These are phyloP conservation scores for Porphyridium purpureum DNA, from an alignment of 23 red algal genomes.

Conservation along the genomic window DNA sequence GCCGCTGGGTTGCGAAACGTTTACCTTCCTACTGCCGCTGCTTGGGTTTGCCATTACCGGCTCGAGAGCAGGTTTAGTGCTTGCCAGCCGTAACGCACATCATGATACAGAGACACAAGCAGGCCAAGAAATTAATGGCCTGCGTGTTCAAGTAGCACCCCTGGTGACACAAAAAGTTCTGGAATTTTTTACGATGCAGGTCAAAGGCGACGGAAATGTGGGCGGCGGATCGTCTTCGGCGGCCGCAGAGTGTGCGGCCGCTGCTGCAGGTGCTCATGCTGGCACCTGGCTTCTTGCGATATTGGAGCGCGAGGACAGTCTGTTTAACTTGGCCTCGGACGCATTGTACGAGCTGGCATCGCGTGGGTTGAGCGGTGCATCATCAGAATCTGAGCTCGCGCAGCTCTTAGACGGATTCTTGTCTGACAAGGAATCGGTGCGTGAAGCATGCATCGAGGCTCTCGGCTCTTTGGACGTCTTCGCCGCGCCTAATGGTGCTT, in stretches of 20 bases:
- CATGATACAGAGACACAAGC: too few species aligned
- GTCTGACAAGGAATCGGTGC: slow-evolving; percentile 65
- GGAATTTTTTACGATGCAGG: slow-evolving; percentile 31
- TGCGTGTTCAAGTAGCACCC: neutral
- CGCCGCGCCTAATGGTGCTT: slow-evolving; percentile 9
- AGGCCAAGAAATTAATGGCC: too few species aligned
- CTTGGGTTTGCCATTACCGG: neutral
- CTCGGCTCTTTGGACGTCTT: slow-evolving; percentile 27
- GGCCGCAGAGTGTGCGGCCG: slow-evolving; percentile 43
- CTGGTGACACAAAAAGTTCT: neutral
- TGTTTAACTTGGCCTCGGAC: slow-evolving; percentile 39
- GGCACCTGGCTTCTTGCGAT: slow-evolving; percentile 31
- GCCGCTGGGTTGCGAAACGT: neutral
- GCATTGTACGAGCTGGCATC: slow-evolving; percentile 27
- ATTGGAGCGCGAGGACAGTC: slow-evolving; percentile 51
- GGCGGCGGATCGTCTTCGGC: too few species aligned
- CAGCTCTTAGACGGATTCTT: slow-evolving; percentile 47
- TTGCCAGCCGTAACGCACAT: too few species aligned
- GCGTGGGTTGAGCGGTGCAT: too few species aligned
- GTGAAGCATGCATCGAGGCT: slow-evolving; percentile 39
- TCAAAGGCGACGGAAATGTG: slow-evolving; percentile 22
- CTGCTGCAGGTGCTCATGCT: slow-evolving; percentile 19
- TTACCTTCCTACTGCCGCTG: neutral
- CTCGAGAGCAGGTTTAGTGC: too few species aligned
- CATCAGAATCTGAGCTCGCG: slow-evolving; percentile 18